A percentile compares a stretch with the other conserved stretches of the same genome.
Evolutionary conservation across 78 protist species (phyloP).

Genomic region (Paratrimastix pyriformis): DNA sequence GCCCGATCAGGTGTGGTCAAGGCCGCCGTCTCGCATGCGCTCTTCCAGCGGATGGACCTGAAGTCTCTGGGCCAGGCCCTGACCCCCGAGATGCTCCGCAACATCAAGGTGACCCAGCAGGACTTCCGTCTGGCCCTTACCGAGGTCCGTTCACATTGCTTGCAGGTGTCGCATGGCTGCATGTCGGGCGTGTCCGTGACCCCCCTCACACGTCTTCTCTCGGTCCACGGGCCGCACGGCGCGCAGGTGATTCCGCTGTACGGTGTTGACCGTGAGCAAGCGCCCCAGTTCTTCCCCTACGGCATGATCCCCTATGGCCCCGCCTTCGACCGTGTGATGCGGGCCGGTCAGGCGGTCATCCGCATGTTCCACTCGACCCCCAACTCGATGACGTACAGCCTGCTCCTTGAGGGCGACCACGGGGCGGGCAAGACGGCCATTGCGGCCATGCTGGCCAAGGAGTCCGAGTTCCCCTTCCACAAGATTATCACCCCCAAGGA

Average conservation of each 20-base stretch:
- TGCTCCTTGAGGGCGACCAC: constrained; percentile 5
- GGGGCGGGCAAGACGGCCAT: constrained; percentile 89
- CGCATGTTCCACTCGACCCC: not conserved
- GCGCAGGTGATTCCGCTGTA: not conserved
- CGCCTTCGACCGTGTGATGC: not conserved
- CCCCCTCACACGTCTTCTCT: not conserved
- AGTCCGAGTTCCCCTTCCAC: constrained; percentile 73
- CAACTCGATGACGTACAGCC: not conserved
- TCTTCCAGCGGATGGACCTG: too few species aligned
- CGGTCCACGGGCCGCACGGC: not conserved
- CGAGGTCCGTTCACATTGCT: too few species aligned
- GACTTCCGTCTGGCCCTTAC: too few species aligned
- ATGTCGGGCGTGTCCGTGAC: too few species aligned
- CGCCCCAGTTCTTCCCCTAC: not conserved
- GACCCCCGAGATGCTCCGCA: too few species aligned
- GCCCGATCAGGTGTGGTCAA: constrained; percentile 86
- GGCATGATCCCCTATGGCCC: not conserved
- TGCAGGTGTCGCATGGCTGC: too few species aligned
- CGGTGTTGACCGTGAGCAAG: not conserved
- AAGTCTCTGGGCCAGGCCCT: too few species aligned
- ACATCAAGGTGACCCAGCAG: too few species aligned
- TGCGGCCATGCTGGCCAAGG: constrained; percentile 78
- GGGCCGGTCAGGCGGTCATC: not conserved
- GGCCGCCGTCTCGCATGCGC: constrained; percentile 72
- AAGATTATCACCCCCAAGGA: constrained; percentile 72